Percentiles rank a stretch among this genome's conserved stretches.
Evolutionary conservation across 2,329 filamentous ascomycete genomes (phyloP).

Genomic region (Pseudocercospora vitis): DNA sequence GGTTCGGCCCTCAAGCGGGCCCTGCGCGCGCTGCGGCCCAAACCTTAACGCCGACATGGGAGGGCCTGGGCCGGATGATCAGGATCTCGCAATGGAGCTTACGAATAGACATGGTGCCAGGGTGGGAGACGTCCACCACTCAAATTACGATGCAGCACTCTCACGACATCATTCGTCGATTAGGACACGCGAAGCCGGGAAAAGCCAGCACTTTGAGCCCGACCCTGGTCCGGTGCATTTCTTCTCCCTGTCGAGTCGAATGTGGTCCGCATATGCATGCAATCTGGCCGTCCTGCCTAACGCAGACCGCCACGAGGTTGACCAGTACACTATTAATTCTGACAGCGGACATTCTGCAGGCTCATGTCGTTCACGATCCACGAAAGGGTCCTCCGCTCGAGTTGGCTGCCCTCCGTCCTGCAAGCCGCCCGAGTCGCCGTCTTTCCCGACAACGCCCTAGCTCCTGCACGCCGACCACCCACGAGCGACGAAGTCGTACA

Average conservation of each 20-base stretch:
- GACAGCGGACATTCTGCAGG: constrained; percentile 34
- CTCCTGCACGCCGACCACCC: constrained; percentile 61
- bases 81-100: constrained; percentile 19
- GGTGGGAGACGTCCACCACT: constrained; percentile 23
- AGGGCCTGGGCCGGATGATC: constrained; percentile 10
- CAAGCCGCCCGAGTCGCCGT: constrained; percentile 72
- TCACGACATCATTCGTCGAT: constrained; percentile 18
- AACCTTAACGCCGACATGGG: constrained; percentile 27
- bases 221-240: constrained; percentile 17
- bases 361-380: constrained; percentile 49
- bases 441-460: constrained; percentile 81
- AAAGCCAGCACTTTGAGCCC: constrained; percentile 8
- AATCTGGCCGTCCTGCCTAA: constrained; percentile 22
- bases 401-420: constrained; percentile 52
- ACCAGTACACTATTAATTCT: constrained; percentile 6
- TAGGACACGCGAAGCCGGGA: constrained; percentile 15
- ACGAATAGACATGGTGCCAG: constrained; percentile 19
- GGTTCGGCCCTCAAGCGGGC: constrained; percentile 24
- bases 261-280: constrained; percentile 23
- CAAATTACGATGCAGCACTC: constrained; percentile 17
- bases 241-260: constrained; percentile 13
- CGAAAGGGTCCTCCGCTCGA: constrained; percentile 43
- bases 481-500: constrained; percentile 61
- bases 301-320: constrained; percentile 16
- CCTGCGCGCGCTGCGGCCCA: constrained; percentile 17